Conservation (phyloP, 2,329 filamentous ascomycete genomes). For the Aspergillus ochraceus region DNA sequence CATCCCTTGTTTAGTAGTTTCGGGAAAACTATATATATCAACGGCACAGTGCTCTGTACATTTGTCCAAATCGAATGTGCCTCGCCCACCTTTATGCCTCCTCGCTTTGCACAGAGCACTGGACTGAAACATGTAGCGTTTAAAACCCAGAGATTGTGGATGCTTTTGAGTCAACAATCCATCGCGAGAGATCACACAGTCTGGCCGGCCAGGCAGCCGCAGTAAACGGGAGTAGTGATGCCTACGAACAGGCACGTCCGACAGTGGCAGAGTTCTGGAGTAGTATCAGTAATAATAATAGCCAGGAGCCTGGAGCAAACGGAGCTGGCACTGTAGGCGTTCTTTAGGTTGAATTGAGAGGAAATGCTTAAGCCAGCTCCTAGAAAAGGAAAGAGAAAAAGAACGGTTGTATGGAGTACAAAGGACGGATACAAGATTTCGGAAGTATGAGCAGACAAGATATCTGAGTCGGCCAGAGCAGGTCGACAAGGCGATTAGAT, state of each 20-base stretch:
- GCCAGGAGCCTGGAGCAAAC: too few species aligned
- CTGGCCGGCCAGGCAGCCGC: background rate
- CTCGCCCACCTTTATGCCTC: constrained; percentile 1
- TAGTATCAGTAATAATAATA: too few species aligned
- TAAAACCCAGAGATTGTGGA: background rate
- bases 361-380: too few species aligned
- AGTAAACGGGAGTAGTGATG: background rate
- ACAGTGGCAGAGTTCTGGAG: too few species aligned
- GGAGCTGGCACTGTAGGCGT: too few species aligned
- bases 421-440: too few species aligned
- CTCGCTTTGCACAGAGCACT: background rate
- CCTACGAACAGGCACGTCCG: too few species aligned
- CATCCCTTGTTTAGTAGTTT: constrained; percentile 12
- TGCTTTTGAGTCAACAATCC: background rate
- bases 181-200: background rate
- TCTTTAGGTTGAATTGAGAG: too few species aligned
- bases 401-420: background rate
- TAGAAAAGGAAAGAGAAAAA: background rate
- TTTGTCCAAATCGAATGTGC: background rate
- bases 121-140: background rate
- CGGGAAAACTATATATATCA: background rate
- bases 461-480: too few species aligned
- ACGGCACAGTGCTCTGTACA: background rate
- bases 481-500: constrained; percentile 31
- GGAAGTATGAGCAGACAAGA: too few species aligned